These are phyloP conservation scores for Neospermospora avenae DNA, from an alignment of 2,329 filamentous ascomycete genomes.

Conservation along the genomic window DNA sequence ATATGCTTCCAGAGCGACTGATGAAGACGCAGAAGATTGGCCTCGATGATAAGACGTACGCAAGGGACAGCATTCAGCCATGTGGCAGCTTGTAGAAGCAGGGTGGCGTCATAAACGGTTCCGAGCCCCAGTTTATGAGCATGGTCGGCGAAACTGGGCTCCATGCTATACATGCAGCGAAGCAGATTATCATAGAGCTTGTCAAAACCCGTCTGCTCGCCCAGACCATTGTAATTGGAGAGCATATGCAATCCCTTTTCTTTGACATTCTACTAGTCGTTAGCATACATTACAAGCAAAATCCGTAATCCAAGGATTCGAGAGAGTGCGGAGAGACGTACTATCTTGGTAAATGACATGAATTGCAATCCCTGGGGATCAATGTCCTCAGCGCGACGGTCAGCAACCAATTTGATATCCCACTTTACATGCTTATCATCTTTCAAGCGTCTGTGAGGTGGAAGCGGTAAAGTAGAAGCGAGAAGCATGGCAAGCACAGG, in stretches of 20 bases:
- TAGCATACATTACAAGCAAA: neutral
- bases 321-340: conserved; percentile 17
- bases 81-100: conserved; percentile 26
- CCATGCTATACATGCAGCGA: conserved; percentile 23
- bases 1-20: conserved; percentile 29
- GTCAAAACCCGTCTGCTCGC: conserved; percentile 14
- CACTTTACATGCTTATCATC: conserved; percentile 22
- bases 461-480: neutral
- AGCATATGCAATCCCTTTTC: neutral
- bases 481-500: conserved; percentile 16
- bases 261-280: neutral
- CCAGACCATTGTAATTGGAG: conserved; percentile 16
- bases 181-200: conserved; percentile 33
- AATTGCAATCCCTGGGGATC: conserved; percentile 22
- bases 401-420: conserved; percentile 25
- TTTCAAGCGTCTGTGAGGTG: conserved; percentile 17
- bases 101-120: conserved; percentile 22
- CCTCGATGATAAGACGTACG: conserved; percentile 26
- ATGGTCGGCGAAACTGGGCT: conserved; percentile 15
- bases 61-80: conserved; percentile 17
- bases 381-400: neutral
- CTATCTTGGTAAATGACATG: conserved; percentile 24
- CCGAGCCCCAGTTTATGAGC: neutral
- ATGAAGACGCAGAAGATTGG: conserved; percentile 27
- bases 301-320: neutral